Evolutionary conservation across 768 basidiomycete species (phyloP).

Genomic region (Chalciporus sphaerocephalus): DNA sequence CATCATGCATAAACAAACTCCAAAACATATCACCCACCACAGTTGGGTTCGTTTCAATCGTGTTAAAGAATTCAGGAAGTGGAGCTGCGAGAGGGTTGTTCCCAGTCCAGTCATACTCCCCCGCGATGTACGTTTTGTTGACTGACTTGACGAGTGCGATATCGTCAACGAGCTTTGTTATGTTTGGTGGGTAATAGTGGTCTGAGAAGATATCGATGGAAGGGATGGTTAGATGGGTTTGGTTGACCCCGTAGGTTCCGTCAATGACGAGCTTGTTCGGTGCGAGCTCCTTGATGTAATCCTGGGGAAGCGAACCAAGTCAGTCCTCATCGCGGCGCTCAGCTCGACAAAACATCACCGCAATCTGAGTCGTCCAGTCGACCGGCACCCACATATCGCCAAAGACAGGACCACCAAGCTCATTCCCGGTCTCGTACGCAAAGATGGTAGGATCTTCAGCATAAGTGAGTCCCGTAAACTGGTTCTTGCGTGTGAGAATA

Average conservation of each 20-base stretch:
- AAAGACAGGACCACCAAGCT: conserved; percentile 1
- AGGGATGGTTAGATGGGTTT: neutral
- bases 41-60: neutral
- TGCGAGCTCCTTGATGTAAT: neutral
- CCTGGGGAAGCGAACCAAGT: neutral
- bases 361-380: conserved; percentile 17
- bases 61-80: neutral
- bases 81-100: neutral
- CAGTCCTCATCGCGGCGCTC: neutral
- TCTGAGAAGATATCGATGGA: neutral
- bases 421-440: conserved; percentile 3
- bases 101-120: neutral
- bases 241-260: neutral
- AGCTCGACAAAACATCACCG: conserved; percentile 2
- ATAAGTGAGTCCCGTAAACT: conserved; percentile 13
- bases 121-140: neutral
- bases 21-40: neutral
- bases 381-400: conserved; percentile 5
- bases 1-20: neutral
- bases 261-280: neutral
- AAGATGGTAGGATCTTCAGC: conserved; percentile 8
- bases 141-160: neutral
- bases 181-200: neutral
- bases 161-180: neutral
- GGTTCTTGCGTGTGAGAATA: conserved; percentile 21